These are phyloP conservation scores for Calonectria multiphialidica DNA, from an alignment of 2,329 filamentous ascomycete genomes.

Conservation along the genomic window DNA sequence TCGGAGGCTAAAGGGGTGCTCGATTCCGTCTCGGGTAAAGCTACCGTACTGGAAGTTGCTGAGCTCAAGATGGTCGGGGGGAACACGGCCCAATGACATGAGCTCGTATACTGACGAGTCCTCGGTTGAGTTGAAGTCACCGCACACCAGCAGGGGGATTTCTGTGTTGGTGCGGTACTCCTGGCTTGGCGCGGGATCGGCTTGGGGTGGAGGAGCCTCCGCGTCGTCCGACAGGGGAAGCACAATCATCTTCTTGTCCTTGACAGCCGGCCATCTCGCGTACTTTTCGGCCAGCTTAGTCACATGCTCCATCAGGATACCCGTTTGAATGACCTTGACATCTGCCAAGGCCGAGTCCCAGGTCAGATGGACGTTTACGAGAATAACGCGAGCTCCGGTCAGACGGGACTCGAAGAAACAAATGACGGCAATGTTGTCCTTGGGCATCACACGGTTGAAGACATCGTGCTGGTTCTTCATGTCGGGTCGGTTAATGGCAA, in stretches of 20 bases:
- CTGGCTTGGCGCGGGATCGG: conserved; percentile 82
- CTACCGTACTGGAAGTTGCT: conserved; percentile 88
- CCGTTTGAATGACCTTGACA: conserved; percentile 96
- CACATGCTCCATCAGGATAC: conserved; percentile 93
- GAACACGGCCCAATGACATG: conserved; percentile 82
- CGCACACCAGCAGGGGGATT: conserved; percentile 91
- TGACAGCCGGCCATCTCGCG: conserved; percentile 81
- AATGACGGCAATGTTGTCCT: conserved; percentile 95
- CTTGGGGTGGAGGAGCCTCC: conserved; percentile 56
- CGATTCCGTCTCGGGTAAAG: conserved; percentile 92
- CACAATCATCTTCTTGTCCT: conserved; percentile 78
- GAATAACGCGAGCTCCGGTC: conserved; percentile 91
- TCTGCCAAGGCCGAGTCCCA: conserved; percentile 94
- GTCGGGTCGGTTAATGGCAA: conserved; percentile 93
- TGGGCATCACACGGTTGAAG: conserved; percentile 98
- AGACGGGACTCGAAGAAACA: conserved; percentile 92
- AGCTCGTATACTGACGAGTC: conserved; percentile 94
- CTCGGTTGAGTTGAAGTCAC: conserved; percentile 93
- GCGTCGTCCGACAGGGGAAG: conserved; percentile 59
- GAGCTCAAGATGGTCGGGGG: conserved; percentile 84
- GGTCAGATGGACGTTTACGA: conserved; percentile 93
- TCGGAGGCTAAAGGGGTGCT: conserved; percentile 93
- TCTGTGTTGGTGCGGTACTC: conserved; percentile 89
- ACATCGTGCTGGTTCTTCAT: conserved; percentile 98
- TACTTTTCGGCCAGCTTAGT: conserved; percentile 89